These are phyloP conservation scores for Chaetomium sp. DNA, from an alignment of 2,329 filamentous ascomycete species.

Conservation along the genomic window DNA sequence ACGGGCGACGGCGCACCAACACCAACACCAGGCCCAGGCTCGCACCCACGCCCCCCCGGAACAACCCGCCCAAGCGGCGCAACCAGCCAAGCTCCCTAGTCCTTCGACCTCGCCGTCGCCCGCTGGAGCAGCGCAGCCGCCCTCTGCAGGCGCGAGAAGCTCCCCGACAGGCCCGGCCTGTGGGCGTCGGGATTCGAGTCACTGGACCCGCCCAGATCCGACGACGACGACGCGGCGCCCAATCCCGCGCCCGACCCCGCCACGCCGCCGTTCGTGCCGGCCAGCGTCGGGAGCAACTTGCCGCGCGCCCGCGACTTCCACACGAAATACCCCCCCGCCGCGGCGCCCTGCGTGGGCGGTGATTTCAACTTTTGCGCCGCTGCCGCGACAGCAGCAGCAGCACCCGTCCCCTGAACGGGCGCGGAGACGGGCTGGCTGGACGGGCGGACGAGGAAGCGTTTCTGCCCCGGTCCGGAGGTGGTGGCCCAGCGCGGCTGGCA, in stretches of 20 bases:
- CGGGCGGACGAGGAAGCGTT: constrained; percentile 10
- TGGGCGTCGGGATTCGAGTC: constrained; percentile 22
- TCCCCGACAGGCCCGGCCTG: constrained; percentile 22
- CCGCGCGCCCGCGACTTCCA: not conserved
- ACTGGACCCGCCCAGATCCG: constrained; percentile 18
- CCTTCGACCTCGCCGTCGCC: constrained; percentile 24
- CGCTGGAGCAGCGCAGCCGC: constrained; percentile 32
- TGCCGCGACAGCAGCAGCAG: too few species aligned
- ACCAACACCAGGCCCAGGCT: not conserved
- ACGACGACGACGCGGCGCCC: constrained; percentile 7
- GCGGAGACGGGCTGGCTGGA: constrained; percentile 18
- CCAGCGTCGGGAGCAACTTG: not conserved
- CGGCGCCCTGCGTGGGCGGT: too few species aligned
- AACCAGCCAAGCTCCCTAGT: constrained; percentile 19
- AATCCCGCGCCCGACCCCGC: not conserved
- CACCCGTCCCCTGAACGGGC: not conserved
- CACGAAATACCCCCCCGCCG: too few species aligned
- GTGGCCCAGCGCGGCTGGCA: constrained; percentile 28
- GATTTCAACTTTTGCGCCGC: too few species aligned
- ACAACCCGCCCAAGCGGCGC: not conserved
- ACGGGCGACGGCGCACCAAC: not conserved
- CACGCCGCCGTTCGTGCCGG: not conserved
- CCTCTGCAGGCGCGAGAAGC: constrained; percentile 30
- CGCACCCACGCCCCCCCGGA: not conserved
- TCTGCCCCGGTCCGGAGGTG: constrained; percentile 9